A percentile compares a stretch with the other conserved stretches of the same genome.
phyloP scores from a whole-genome alignment of 352 stramenopile genomes.

The Pythium graminicola region DNA sequence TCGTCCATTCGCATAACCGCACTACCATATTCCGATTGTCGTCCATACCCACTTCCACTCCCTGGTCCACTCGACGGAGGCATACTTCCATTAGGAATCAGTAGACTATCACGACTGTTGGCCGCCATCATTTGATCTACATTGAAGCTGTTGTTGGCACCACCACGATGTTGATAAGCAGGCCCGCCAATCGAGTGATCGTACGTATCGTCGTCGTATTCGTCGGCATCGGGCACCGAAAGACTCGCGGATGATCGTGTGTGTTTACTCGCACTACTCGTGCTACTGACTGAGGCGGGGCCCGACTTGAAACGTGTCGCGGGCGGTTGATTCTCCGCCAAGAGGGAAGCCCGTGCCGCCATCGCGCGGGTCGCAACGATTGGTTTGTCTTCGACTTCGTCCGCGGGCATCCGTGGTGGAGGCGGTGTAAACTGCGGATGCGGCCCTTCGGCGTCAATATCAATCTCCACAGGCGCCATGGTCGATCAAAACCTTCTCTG shows the following conservation, averaged over 20 bases:
- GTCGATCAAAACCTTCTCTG: neutral
- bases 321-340: neutral
- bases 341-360: conserved; percentile 3
- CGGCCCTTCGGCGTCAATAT: conserved; percentile 1
- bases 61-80: too few relatives aligned
- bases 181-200: conserved; percentile 9
- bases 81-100: conserved; percentile 14
- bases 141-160: conserved; percentile 38
- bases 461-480: conserved; percentile 5
- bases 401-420: neutral
- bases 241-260: conserved; percentile 24
- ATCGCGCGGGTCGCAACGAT: conserved; percentile 6
- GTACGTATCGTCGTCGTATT: conserved; percentile 25
- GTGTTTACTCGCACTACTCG: conserved; percentile 24
- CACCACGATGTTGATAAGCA: conserved; percentile 24
- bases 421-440: neutral
- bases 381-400: neutral
- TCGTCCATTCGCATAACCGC: conserved; percentile 72
- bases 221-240: conserved; percentile 21
- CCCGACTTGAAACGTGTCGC: conserved; percentile 10
- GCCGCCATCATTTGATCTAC: conserved; percentile 52
- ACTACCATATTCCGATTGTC: conserved; percentile 57
- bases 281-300: conserved; percentile 18
- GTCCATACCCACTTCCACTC: conserved; percentile 8
- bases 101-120: conserved; percentile 48